These are phyloP conservation scores for Neonectria neomacrospora DNA, from an alignment of 2,329 filamentous ascomycete genomes.

Conservation along the genomic window DNA sequence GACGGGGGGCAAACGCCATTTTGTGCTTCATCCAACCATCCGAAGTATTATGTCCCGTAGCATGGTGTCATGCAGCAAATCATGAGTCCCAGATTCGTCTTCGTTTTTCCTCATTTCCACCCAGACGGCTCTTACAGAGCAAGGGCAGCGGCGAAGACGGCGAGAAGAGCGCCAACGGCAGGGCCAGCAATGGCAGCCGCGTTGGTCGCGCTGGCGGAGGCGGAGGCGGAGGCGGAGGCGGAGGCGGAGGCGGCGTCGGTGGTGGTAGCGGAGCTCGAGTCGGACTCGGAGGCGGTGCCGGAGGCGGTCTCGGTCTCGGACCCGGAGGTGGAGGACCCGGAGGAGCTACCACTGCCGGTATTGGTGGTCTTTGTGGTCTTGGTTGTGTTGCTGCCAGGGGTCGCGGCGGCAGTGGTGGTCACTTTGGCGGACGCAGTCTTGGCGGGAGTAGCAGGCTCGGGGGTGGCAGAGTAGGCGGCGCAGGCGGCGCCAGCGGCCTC, in stretches of 20 bases:
- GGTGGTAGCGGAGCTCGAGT: neutral
- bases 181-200: conserved; percentile 42
- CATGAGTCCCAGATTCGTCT: neutral
- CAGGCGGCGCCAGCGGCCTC: conserved; percentile 48
- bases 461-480: conserved; percentile 35
- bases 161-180: conserved; percentile 45
- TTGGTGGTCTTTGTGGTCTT: conserved; percentile 15
- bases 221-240: conserved; percentile 21
- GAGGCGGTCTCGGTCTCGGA: conserved; percentile 9
- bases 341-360: conserved; percentile 8
- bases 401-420: conserved; percentile 8
- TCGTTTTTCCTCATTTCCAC: conserved; percentile 1
- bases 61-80: conserved; percentile 10
- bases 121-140: conserved; percentile 46
- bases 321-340: conserved; percentile 5
- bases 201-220: conserved; percentile 29
- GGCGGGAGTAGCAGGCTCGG: conserved; percentile 20
- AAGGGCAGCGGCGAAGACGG: conserved; percentile 46
- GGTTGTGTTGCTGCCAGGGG: neutral
- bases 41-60: conserved; percentile 14
- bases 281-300: neutral
- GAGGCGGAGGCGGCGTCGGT: conserved; percentile 24
- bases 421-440: conserved; percentile 18
- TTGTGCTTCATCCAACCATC: conserved; percentile 12
- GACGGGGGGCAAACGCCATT: neutral